These are phyloP conservation scores for Prunus kanzakura DNA, from an alignment of 306 rosid species.

Conservation along the genomic window DNA sequence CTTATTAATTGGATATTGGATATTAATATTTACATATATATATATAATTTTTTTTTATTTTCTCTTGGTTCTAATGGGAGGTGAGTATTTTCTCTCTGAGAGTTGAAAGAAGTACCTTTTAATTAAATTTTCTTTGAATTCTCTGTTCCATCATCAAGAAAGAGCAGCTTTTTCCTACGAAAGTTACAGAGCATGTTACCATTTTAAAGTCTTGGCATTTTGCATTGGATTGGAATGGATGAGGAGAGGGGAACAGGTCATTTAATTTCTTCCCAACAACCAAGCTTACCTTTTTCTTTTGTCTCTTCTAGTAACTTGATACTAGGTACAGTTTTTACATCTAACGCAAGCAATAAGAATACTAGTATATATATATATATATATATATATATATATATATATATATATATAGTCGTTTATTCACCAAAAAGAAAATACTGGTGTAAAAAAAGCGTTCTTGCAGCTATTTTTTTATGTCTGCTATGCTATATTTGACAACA, in stretches of 20 bases:
- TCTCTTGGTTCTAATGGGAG: no score
- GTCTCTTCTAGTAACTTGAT: slow-evolving; percentile 9
- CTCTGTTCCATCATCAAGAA: not conserved
- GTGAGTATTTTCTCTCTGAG: not conserved
- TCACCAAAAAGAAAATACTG: not conserved
- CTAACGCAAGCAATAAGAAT: not conserved
- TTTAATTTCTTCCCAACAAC: slow-evolving; percentile 6
- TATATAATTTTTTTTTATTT: no score
- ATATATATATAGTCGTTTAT: no score
- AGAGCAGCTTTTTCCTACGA: slow-evolving; percentile 12
- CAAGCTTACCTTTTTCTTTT: not conserved
- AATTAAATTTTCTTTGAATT: not conserved
- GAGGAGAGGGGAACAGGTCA: slow-evolving; percentile 3
- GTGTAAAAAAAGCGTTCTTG: no score
- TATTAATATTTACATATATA: not conserved
- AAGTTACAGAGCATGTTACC: slow-evolving; percentile 9
- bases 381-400: no score
- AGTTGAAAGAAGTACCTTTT: not conserved
- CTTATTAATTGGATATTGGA: not conserved
- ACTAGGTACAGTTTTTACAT: not conserved
- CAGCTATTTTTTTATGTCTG: no score
- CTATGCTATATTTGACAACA: no score
- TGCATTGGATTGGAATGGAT: not conserved
- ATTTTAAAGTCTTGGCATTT: slow-evolving; percentile 12
- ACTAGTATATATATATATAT: no score